Evolutionary conservation across 345 rosid species (phyloP), one percentile per base, ranked within the genome.

Genomic region (Mallotus nudiflorus): DNA sequence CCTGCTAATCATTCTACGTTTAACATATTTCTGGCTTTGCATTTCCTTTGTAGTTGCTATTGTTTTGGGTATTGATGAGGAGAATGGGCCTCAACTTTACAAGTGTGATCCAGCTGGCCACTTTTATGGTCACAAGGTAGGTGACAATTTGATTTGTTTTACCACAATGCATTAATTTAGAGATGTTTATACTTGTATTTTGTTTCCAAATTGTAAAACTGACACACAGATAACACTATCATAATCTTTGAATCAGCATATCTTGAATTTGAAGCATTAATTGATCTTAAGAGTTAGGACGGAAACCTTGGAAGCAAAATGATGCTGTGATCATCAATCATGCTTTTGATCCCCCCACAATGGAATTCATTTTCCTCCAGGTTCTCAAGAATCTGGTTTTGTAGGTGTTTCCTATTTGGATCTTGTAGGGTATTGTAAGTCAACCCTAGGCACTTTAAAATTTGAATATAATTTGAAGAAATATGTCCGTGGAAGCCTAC

Each of bases 81-180:
- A 96, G 85, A 79, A 73, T 58, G 99, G 99, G 64, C 96, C 99
- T 50, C 82, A 82, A 54, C 93, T 96, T 29, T 96, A 88, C 83
- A 92, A 96, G 68, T 96, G 98, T 85, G 99, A 96, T 73, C 99
- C 99, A 49, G 99, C 99, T 37, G 98, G 99, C 67, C 98, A 89
- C 80, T 96, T 90, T 82, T 92, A 81, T 62, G 99, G 99, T 19
- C 99, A 96, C 85, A 96, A 88, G 98, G 99, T 96, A 81, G 51
- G 71, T 61, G 10, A 16, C 24, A 24, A 49, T n/a, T 66, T 49
- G 35, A 39, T 55, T 48, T n/a, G n/a, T 28, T 57, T 73, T 15
- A 14, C 29, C 48, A 33, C 64, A 42, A 18, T 55, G 49, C 35
- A 64, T 54, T 33, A 31, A 37, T 24, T 44, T 10, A 10, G 1